Evolutionary conservation across 352 stramenopile species (phyloP).

Genomic region (Globisporangium nodosum): DNA sequence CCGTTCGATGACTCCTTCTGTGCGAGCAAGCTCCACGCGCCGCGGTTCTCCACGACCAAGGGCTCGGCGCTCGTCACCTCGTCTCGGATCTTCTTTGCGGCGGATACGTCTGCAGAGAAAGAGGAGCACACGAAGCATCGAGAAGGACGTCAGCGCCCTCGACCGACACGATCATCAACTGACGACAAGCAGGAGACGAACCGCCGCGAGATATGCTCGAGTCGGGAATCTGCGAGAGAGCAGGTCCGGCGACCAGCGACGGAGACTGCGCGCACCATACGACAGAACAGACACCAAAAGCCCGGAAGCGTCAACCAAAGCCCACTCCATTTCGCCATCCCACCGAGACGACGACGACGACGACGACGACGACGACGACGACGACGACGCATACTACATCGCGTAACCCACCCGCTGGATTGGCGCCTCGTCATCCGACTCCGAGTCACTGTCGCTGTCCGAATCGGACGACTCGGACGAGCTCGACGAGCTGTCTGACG

Average conservation of each 20-base stretch:
- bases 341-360: not conserved
- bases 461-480: slow-evolving; percentile 81
- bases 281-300: slow-evolving; percentile 1
- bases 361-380: not conserved
- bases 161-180: no score
- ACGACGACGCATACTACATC: slow-evolving; percentile 23
- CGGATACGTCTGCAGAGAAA: slow-evolving; percentile 30
- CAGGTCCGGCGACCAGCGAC: slow-evolving; percentile 45
- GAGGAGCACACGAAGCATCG: not conserved
- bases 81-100: slow-evolving; percentile 71
- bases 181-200: slow-evolving; percentile 17
- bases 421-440: slow-evolving; percentile 63
- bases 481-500: slow-evolving; percentile 41
- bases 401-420: slow-evolving; percentile 81
- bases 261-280: slow-evolving; percentile 35
- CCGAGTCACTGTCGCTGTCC: slow-evolving; percentile 81
- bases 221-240: slow-evolving; percentile 44
- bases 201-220: slow-evolving; percentile 25
- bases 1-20: slow-evolving; percentile 65
- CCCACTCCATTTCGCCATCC: slow-evolving; percentile 9
- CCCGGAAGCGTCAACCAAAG: slow-evolving; percentile 19
- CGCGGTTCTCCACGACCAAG: slow-evolving; percentile 75
- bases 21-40: slow-evolving; percentile 80
- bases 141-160: slow-evolving; percentile 1
- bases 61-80: slow-evolving; percentile 55